Evolutionary conservation across 2,329 filamentous ascomycete species (phyloP).

Genomic region (Claviceps pazoutovae): DNA sequence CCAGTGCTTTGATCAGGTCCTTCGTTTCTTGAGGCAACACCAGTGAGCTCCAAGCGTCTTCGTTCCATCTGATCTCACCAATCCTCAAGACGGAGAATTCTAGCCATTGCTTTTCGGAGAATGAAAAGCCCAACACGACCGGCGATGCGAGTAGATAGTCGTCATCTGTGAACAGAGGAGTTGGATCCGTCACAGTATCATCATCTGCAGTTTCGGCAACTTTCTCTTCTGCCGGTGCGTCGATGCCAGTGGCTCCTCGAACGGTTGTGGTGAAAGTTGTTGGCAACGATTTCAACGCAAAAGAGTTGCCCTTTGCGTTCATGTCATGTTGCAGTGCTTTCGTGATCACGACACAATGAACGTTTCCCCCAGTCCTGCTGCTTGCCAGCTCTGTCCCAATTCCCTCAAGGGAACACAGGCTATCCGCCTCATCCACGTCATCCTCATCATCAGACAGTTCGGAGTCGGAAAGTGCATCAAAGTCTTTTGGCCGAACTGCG

Average conservation of each 20-base stretch:
- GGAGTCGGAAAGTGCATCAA: constrained; percentile 40
- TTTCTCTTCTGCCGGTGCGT: constrained; percentile 3
- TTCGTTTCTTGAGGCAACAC: constrained; percentile 53
- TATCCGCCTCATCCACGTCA: constrained; percentile 1
- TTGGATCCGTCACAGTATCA: constrained; percentile 8
- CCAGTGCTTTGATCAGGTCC: constrained; percentile 58
- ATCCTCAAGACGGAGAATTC: constrained; percentile 73
- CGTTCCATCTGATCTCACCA: constrained; percentile 72
- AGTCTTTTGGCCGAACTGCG: constrained; percentile 57
- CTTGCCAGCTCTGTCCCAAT: constrained; percentile 16
- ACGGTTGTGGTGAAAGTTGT: constrained; percentile 11
- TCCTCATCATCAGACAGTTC: constrained; percentile 30
- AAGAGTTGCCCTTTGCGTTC: constrained; percentile 20
- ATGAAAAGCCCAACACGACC: constrained; percentile 74
- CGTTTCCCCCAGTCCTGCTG: background rate
- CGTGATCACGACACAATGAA: constrained; percentile 15
- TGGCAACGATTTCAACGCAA: constrained; percentile 42
- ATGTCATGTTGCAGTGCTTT: constrained; percentile 16
- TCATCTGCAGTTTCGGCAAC: constrained; percentile 5
- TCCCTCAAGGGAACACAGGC: constrained; percentile 22
- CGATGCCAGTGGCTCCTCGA: background rate
- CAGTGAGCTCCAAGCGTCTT: constrained; percentile 66
- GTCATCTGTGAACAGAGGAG: constrained; percentile 58
- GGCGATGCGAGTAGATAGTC: constrained; percentile 75
- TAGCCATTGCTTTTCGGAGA: constrained; percentile 80